Conservation (phyloP, 1,284 basidiomycete genomes). For the Chiua sp. region DNA sequence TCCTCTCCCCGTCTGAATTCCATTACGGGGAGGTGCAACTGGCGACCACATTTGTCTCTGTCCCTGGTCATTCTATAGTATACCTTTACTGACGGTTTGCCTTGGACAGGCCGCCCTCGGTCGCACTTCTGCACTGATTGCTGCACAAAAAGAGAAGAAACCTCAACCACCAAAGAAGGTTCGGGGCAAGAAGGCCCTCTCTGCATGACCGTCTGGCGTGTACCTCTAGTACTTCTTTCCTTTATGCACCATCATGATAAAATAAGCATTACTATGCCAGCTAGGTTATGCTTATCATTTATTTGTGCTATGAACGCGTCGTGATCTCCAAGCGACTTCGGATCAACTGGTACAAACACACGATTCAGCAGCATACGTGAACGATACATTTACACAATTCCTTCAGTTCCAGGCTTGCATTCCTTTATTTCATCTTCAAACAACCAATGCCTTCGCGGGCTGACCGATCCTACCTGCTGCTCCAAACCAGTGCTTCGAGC, state of each 20-base stretch:
- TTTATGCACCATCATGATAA: conserved; percentile 27
- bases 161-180: conserved; percentile 72
- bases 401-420: background rate
- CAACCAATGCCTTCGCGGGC: conserved; percentile 51
- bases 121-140: conserved; percentile 78
- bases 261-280: conserved; percentile 15
- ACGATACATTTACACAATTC: background rate
- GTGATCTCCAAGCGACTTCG: conserved; percentile 1
- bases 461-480: conserved; percentile 61
- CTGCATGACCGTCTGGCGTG: conserved; percentile 28
- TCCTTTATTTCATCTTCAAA: conserved; percentile 28
- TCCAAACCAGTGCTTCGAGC: conserved; percentile 43
- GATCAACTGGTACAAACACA: conserved; percentile 26
- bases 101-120: conserved; percentile 73
- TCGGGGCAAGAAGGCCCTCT: conserved; percentile 69
- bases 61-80: conserved; percentile 15
- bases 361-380: conserved; percentile 5
- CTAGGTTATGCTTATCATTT: background rate
- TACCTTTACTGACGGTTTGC: conserved; percentile 22
- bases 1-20: conserved; percentile 17
- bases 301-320: background rate
- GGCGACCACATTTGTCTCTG: conserved; percentile 31
- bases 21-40: conserved; percentile 21
- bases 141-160: conserved; percentile 77
- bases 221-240: conserved; percentile 28